These are phyloP conservation scores for Calycina herbarum DNA, from an alignment of 2,329 filamentous ascomycete genomes.

Conservation along the genomic window DNA sequence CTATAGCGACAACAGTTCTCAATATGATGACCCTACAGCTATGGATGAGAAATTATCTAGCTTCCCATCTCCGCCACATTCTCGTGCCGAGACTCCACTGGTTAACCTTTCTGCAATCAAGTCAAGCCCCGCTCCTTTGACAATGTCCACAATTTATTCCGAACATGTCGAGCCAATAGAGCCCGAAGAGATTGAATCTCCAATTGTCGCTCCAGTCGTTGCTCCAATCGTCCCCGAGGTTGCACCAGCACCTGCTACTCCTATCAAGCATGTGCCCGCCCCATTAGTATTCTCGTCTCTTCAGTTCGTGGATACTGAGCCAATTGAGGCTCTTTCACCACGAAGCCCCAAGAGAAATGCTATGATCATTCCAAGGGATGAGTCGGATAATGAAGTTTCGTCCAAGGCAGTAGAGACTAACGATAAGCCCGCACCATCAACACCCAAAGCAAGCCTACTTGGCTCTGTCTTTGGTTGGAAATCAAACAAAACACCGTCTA, in stretches of 20 bases:
- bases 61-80: constrained; percentile 55
- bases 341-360: constrained; percentile 55
- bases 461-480: constrained; percentile 47
- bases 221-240: constrained; percentile 5
- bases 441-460: constrained; percentile 38
- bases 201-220: constrained; percentile 9
- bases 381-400: constrained; percentile 33
- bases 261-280: constrained; percentile 30
- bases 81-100: constrained; percentile 36
- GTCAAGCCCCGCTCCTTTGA: constrained; percentile 30
- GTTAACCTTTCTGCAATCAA: constrained; percentile 11
- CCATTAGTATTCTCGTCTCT: constrained; percentile 35
- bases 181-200: constrained; percentile 11
- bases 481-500: constrained; percentile 42
- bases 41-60: constrained; percentile 53
- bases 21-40: constrained; percentile 49
- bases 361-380: constrained; percentile 56
- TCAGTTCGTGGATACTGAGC: constrained; percentile 34
- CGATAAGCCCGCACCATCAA: neutral
- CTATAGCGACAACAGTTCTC: constrained; percentile 54
- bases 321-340: constrained; percentile 38
- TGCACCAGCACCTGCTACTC: constrained; percentile 8
- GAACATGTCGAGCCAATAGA: constrained; percentile 41
- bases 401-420: neutral
- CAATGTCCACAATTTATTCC: constrained; percentile 44